Evolutionary conservation across 352 stramenopile genomes (phyloP).

Genomic region (Nothophytophthora sp.): DNA sequence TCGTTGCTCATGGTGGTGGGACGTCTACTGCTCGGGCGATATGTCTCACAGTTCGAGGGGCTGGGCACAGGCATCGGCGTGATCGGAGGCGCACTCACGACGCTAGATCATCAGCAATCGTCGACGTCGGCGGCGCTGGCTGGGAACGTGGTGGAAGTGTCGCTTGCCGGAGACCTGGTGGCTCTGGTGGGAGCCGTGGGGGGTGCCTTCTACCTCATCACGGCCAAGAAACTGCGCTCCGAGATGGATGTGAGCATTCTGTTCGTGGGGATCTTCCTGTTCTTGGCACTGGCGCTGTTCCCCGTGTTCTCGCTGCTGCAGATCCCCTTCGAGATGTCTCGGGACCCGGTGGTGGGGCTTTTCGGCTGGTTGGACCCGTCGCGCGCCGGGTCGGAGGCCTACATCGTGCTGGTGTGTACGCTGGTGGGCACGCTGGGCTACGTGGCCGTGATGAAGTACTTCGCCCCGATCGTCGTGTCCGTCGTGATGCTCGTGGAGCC

Average conservation of each 20-base stretch:
- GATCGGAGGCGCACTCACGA: slow-evolving; percentile 72
- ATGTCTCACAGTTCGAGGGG: slow-evolving; percentile 75
- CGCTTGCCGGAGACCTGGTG: slow-evolving; percentile 71
- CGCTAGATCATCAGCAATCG: slow-evolving; percentile 50
- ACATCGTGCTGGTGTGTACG: slow-evolving; percentile 88
- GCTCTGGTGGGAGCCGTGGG: slow-evolving; percentile 72
- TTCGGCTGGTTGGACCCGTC: slow-evolving; percentile 85
- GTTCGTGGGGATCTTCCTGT: slow-evolving; percentile 67
- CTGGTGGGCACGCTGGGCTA: slow-evolving; percentile 87
- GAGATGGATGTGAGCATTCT: slow-evolving; percentile 70
- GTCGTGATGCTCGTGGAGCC: slow-evolving; percentile 91
- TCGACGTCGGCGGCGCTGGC: slow-evolving; percentile 9
- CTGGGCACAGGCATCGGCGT: slow-evolving; percentile 79
- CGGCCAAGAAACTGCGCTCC: slow-evolving; percentile 66
- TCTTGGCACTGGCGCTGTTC: slow-evolving; percentile 68
- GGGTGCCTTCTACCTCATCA: slow-evolving; percentile 75
- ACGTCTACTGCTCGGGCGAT: slow-evolving; percentile 53
- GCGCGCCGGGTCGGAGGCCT: slow-evolving; percentile 72
- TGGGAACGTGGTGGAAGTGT: slow-evolving; percentile 39
- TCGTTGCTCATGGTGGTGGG: slow-evolving; percentile 80
- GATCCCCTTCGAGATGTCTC: slow-evolving; percentile 71
- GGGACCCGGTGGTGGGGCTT: slow-evolving; percentile 68
- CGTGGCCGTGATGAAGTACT: slow-evolving; percentile 91
- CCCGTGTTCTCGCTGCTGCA: slow-evolving; percentile 62
- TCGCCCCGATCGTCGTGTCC: slow-evolving; percentile 88